Evolutionary conservation across 495 filamentous ascomycete genomes (phyloP), one percentile per base, ranked within the genome.

Genomic region (Paragyromitra xinjiangensis): DNA sequence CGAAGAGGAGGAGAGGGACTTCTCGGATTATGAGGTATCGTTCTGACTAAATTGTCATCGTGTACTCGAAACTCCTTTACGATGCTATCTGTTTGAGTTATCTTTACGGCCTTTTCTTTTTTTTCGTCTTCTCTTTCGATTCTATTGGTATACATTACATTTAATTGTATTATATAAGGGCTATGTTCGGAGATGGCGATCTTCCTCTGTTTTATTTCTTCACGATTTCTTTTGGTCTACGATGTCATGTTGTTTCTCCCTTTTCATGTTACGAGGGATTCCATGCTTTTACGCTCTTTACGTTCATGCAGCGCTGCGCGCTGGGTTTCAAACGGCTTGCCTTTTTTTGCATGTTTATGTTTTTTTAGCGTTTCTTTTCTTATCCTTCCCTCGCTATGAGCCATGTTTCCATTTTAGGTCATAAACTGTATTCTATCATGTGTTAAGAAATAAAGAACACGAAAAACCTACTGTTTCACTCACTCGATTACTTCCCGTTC

Each of bases 131-230:
- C 45, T 56, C 22, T 44, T 75, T 24, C 7, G 16, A 29, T 64
- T 71, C 4, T 64, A 29, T 29, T 53, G 29, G 24, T 56, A 42
- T 3, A 26, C 24, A 72, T 56, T 55, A 3, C 71, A 62, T 58
- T 37, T 45, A 44, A 53, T 37, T 64, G 26, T 72, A 64, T 39
- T 72, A 34, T 19, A 69, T 66, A 71, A 55, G 44, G 58, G 29
- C 29, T 4, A 42, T n/a, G 22, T 44, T 24, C 26, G 26, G 22
- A 42, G 4, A 8, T 14, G 29, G 29, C n/a, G 7, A 3, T 39
- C 50, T 62, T 63, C n/a, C 34, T 24, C 11, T 44, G 29, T 22
- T 39, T 14, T n/a, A 37, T n/a, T 58, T 58, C 29, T 34, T 61
- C 40, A 19, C 34, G 59, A 64, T 65, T 29, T 66, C 42, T 22